phyloP scores from a whole-genome alignment of 768 basidiomycete genomes.

The Termitomyces sp. region DNA sequence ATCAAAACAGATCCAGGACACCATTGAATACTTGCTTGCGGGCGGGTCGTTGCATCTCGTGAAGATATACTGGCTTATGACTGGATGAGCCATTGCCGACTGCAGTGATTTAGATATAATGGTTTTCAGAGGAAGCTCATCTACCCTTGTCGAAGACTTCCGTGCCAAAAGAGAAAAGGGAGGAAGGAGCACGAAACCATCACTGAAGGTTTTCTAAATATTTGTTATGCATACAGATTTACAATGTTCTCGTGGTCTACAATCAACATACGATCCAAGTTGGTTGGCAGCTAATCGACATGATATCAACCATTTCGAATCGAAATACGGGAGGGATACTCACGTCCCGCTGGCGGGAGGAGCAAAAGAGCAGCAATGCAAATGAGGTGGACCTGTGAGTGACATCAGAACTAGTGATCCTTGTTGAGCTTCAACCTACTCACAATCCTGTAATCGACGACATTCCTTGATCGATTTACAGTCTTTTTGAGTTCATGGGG shows the following conservation, averaged over 20 bases:
- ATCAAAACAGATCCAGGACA: too few species aligned
- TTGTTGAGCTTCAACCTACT: neutral
- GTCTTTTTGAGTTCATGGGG: too few species aligned
- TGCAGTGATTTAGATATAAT: too few species aligned
- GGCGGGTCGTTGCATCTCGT: too few species aligned
- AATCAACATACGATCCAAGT: neutral
- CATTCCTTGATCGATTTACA: neutral
- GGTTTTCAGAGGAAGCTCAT: too few species aligned
- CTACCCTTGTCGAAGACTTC: too few species aligned
- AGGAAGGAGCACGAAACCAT: neutral
- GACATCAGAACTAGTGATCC: neutral
- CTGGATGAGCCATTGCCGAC: too few species aligned
- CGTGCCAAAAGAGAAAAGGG: neutral
- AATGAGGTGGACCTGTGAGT: neutral
- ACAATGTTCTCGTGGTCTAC: neutral
- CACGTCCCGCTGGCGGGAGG: neutral
- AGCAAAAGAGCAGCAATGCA: constrained; percentile 3
- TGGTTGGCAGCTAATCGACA: neutral
- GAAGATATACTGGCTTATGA: too few species aligned
- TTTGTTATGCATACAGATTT: neutral
- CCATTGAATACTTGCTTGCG: too few species aligned
- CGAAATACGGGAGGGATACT: neutral
- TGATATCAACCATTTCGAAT: neutral
- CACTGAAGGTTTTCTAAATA: neutral
- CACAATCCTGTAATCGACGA: neutral